phyloP scores from a whole-genome alignment of 345 rosid species.

The Populus ilicifolia region DNA sequence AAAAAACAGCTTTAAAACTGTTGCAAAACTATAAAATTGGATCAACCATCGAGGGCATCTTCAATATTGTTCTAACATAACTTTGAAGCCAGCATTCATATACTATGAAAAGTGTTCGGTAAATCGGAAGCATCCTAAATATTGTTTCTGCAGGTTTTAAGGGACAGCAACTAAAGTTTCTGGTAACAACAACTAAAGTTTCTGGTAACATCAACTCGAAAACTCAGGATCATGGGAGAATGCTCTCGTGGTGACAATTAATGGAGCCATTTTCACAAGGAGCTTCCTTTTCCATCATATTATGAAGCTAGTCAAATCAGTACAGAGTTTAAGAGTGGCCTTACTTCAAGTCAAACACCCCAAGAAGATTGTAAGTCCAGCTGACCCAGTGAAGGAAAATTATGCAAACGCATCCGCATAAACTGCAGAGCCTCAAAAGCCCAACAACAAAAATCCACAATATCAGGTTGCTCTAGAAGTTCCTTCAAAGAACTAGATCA shows the following conservation, averaged over 20 bases:
- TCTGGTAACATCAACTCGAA: constrained; percentile 27
- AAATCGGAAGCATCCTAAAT: no score
- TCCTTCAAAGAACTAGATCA: background rate
- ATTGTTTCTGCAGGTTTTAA: constrained; percentile 26
- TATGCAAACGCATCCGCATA: background rate
- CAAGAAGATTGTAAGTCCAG: constrained; percentile 14
- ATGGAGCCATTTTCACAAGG: constrained; percentile 31
- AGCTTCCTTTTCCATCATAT: constrained; percentile 29
- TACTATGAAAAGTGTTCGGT: no score
- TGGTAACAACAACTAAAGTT: constrained; percentile 33
- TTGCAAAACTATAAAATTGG: background rate
- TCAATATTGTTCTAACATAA: no score
- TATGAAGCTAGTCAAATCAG: constrained; percentile 17
- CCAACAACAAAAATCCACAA: background rate
- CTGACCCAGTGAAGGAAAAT: background rate
- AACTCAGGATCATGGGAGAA: constrained; percentile 41
- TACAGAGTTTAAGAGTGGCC: constrained; percentile 32
- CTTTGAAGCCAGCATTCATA: no score
- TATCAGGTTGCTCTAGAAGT: background rate
- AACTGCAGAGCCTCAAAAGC: background rate
- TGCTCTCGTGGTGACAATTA: constrained; percentile 19
- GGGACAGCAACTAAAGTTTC: constrained; percentile 47
- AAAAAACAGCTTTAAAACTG: background rate
- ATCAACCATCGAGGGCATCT: background rate
- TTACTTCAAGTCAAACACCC: constrained; percentile 34